Evolutionary conservation across 495 filamentous ascomycete genomes (phyloP).

Genomic region (Lichenothelia convexa): DNA sequence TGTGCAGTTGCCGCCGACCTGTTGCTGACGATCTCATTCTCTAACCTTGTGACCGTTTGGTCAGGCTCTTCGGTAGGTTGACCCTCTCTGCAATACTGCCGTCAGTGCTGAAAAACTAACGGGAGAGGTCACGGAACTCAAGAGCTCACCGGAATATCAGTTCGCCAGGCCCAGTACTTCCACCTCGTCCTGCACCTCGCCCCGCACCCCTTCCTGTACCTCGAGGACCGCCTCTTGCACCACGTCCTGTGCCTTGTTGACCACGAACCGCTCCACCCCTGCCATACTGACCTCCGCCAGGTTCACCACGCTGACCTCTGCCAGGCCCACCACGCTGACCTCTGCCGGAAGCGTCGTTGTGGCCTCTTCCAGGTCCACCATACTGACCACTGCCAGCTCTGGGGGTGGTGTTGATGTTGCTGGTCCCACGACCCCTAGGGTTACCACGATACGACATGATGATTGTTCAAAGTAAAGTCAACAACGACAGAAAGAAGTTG

Average conservation of each 20-base stretch:
- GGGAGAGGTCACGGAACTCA: too few species aligned
- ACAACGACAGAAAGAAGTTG: too few species aligned
- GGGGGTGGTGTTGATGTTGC: too few species aligned
- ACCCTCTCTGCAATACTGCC: constrained; percentile 5
- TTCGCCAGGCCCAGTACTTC: too few species aligned
- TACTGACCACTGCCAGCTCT: not conserved
- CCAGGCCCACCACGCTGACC: not conserved
- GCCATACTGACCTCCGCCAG: not conserved
- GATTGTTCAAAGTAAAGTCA: too few species aligned
- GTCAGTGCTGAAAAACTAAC: not conserved
- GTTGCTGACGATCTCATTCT: constrained; percentile 5
- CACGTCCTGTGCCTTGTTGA: not conserved
- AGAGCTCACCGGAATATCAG: too few species aligned
- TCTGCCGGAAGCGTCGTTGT: not conserved
- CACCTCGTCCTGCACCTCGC: too few species aligned
- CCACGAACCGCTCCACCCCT: not conserved
- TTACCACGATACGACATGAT: too few species aligned
- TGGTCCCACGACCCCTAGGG: too few species aligned
- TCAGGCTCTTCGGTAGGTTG: constrained; percentile 6
- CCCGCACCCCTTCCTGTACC: too few species aligned
- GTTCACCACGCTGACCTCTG: not conserved
- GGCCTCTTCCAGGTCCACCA: not conserved
- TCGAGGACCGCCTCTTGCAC: not conserved
- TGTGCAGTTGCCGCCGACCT: not conserved
- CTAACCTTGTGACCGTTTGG: constrained; percentile 6